Conservation (phyloP, 2,329 filamentous ascomycete species). For the Huntiella decipiens region DNA sequence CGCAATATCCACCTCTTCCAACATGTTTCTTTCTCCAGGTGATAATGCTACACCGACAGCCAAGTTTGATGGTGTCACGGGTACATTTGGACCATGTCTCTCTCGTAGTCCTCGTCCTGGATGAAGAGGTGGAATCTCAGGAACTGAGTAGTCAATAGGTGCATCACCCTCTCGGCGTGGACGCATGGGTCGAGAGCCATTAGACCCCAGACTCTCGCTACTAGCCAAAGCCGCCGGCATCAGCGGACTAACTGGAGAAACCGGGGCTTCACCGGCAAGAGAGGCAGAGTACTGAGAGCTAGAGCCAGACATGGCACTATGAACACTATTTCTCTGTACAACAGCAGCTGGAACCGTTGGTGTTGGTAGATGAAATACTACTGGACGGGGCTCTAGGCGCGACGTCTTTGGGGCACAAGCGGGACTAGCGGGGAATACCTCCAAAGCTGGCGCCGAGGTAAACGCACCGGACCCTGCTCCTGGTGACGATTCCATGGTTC, state of each 20-base stretch:
- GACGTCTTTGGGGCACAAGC: conserved; percentile 7
- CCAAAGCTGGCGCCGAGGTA: neutral
- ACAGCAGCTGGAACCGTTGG: too few species aligned
- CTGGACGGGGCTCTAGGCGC: conserved; percentile 3
- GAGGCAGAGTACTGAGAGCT: neutral
- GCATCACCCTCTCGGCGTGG: too few species aligned
- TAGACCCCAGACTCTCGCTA: neutral
- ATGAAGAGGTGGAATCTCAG: conserved; percentile 8
- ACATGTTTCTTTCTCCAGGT: neutral
- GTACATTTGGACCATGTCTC: too few species aligned
- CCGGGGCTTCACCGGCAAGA: too few species aligned
- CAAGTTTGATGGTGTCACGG: too few species aligned
- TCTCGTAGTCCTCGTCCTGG: conserved; percentile 4
- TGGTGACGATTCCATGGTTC: conserved; percentile 7
- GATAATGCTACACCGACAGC: neutral
- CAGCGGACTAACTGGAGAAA: too few species aligned
- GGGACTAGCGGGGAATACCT: conserved; percentile 6
- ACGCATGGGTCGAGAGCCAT: too few species aligned
- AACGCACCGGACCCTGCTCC: conserved; percentile 6
- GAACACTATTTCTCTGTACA: neutral
- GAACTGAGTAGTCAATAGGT: too few species aligned
- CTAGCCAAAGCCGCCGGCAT: neutral
- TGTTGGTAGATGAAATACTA: too few species aligned
- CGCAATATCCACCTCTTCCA: conserved; percentile 5
- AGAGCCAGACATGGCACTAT: neutral